Base-by-base conservation (phyloP, 164 flowering plant genomes). In the Liquidambar formosana region DNA sequence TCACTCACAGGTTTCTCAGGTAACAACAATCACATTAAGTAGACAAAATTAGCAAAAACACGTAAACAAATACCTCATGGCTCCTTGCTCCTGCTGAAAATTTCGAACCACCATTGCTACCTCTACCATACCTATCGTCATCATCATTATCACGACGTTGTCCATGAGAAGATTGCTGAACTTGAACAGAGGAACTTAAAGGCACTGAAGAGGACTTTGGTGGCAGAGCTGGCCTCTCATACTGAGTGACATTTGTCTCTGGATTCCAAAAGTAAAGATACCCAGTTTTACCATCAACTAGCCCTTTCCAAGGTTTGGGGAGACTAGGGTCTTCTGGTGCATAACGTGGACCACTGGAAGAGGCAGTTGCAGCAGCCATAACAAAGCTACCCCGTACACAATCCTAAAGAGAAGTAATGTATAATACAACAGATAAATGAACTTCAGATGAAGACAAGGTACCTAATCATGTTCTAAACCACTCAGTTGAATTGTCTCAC, bases 241-340 rank as follows among this genome's bases (percentile, higher is more conserved):
- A 95, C 67, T 95, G 99, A 22, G 99, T 95, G 9, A 87, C 84
- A 77, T 95, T 95, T 28, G 98, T 94, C 76, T 80, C 94, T 0
- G 97, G 97, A 75, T 94, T 94, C 98, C 97, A 94, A 68, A 79
- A 94, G 77, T 94, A 94, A 25, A 94, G 76, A 75, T 88, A 88
- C 4, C 98, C 97, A 48, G 96, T 92, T 57, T 73, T 88, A 14
- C 94, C 93, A 83, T 94, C 98, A 67, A 94, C 91, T 12, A 94
- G 76, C 11, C 93, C 98, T 78, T 67, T 91, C 98, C 98, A 94
- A 60, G 98, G 98, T 63, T 92, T 92, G 0, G 98, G 98, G 15
- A 94, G 96, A 46, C 94, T 84, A 1, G 96, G 98, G 61, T 92
- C 97, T 61, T 83, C 85, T 5, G 93, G 91, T 12, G 97, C 97